Conservation (phyloP, 75 land plant genomes). For the Pinus albicaulis region DNA sequence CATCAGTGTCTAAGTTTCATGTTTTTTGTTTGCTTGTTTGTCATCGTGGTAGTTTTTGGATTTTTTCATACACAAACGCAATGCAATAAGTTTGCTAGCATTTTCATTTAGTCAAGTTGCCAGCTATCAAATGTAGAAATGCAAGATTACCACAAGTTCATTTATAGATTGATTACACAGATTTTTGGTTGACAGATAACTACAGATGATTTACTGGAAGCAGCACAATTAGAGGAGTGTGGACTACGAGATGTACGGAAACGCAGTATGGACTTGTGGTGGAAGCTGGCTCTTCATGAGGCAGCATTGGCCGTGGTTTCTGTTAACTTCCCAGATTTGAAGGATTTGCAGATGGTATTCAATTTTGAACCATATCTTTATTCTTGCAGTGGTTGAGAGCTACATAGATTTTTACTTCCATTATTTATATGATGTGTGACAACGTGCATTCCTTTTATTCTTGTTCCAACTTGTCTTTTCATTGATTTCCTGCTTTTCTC, state of each 20-base stretch:
- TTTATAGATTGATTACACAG: background rate
- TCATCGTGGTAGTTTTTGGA: background rate
- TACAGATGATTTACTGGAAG: slow-evolving; percentile 93
- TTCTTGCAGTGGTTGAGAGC: background rate
- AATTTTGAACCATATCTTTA: background rate
- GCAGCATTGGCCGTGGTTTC: slow-evolving; percentile 90
- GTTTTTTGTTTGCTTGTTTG: background rate
- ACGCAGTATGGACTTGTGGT: slow-evolving; percentile 67
- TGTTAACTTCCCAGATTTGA: slow-evolving; percentile 81
- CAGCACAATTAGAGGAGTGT: slow-evolving; percentile 85
- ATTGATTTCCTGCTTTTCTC: background rate
- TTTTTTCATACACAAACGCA: background rate
- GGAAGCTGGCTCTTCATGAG: slow-evolving; percentile 81
- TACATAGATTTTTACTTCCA: background rate
- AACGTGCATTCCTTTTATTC: background rate
- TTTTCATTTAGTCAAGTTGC: background rate
- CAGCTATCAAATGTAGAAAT: background rate
- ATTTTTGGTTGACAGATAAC: slow-evolving; percentile 54
- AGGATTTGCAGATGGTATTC: slow-evolving; percentile 81
- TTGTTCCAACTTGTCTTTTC: background rate
- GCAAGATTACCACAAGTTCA: background rate
- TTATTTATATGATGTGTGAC: background rate
- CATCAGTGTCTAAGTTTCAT: background rate
- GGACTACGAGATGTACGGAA: slow-evolving; percentile 74
- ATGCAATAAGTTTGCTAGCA: background rate